Evolutionary conservation across 2,329 filamentous ascomycete genomes (phyloP), one percentile per base, ranked within the genome.

Genomic region (Ploettnerulaceae sp.): DNA sequence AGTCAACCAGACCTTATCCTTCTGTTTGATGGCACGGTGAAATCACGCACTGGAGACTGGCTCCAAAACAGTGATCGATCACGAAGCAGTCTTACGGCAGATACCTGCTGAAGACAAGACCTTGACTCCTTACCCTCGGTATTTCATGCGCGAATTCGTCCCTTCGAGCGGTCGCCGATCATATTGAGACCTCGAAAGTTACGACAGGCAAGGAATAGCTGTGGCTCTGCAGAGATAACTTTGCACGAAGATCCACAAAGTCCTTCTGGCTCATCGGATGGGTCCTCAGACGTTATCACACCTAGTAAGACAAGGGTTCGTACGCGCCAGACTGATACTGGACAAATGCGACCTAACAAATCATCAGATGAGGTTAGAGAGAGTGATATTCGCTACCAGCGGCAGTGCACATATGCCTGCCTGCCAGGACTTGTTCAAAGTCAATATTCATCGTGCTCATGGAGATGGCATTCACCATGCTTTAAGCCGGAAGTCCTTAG

Each of bases 371-470:
- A 43, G 34, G 29, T 21, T 41, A 32, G 51, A 53, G 50, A 55
- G 46, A 51, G 42, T 20, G 44, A 53, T 45, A 40, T 46, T 15
- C 47, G 32, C 44, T 45, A 49, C 35, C 42, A 24, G 40, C 40
- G 40, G 40, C 52, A 56, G 22, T 56, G 35, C 35, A 39, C 49
- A 45, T 35, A 50, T 38, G 52, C 46, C 47, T 54, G 47, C 42
- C 52, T 57, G 24, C 37, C 53, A 45, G 50, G 52, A 37, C 49
- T 55, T 48, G 45, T 52, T 34, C 48, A 40, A 48, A 47, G 42
- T 56, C 33, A 39, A 41, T 21, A 35, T 38, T 42, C 36, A 56
- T 52, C 43, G 49, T 33, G 31, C 24, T 36, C 24, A 54, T 46
- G 26, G 29, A 17, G 29, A 7, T 29, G 24, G 24, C 36, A 39